Conservation (phyloP, 2,329 filamentous ascomycete species). For the Claviceps arundinis region DNA sequence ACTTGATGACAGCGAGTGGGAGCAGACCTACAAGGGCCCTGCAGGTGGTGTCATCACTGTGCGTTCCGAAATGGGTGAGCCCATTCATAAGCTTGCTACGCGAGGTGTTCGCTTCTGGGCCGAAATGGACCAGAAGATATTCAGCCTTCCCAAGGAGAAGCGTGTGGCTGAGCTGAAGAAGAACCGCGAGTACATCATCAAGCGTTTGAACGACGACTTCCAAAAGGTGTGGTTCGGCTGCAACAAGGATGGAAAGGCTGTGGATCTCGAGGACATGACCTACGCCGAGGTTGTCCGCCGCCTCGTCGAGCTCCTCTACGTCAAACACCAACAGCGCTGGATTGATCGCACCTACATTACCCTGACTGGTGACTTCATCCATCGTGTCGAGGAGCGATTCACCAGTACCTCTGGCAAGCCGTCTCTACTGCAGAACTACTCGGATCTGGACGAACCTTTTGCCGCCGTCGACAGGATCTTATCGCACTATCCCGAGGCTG, state of each 20-base stretch:
- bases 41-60: constrained; percentile 94
- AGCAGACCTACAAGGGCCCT: constrained; percentile 82
- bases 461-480: constrained; percentile 66
- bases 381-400: constrained; percentile 93
- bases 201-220: constrained; percentile 91
- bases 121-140: constrained; percentile 98
- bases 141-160: constrained; percentile 90
- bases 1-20: constrained; percentile 73
- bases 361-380: constrained; percentile 89
- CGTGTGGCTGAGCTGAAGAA: constrained; percentile 78
- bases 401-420: constrained; percentile 56
- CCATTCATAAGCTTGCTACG: constrained; percentile 96
- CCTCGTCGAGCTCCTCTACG: constrained; percentile 81
- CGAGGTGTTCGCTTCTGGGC: constrained; percentile 94
- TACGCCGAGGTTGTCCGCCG: constrained; percentile 78
- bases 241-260: constrained; percentile 65
- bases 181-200: constrained; percentile 80
- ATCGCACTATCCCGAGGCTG: constrained; percentile 70
- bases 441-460: constrained; percentile 75
- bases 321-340: constrained; percentile 83
- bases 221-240: constrained; percentile 95
- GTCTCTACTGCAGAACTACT: constrained; percentile 79
- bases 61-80: constrained; percentile 97
- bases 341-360: constrained; percentile 74
- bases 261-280: constrained; percentile 92